Percentiles rank a stretch among this genome's conserved stretches.
Conservation (phyloP, 164 flowering plant genomes). For the Umbellularia californica region DNA sequence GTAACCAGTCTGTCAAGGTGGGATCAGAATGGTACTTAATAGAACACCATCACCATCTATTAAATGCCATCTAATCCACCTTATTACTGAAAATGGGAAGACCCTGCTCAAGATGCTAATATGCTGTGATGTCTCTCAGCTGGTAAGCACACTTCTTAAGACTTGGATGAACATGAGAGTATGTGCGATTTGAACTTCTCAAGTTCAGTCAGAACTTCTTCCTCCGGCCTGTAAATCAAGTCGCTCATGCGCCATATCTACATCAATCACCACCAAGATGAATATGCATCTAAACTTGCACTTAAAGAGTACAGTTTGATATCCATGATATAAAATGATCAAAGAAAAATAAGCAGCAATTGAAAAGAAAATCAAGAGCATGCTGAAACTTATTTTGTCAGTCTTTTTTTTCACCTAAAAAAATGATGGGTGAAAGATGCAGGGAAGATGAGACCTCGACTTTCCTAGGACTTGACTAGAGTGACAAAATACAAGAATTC, state of each 20-base stretch:
- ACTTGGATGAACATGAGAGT: constrained; percentile 52
- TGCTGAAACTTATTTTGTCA: background rate
- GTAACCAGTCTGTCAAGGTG: too few relatives aligned
- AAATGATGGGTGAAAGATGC: too few relatives aligned
- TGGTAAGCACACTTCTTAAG: constrained; percentile 5
- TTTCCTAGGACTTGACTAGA: too few relatives aligned
- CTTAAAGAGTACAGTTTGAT: background rate
- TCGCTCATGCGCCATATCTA: constrained; percentile 99
- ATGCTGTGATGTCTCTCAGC: background rate
- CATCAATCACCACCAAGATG: constrained; percentile 1
- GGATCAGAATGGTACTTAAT: background rate
- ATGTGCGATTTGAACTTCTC: constrained; percentile 88
- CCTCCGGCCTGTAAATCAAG: constrained; percentile 82
- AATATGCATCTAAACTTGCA: background rate
- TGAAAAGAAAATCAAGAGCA: background rate
- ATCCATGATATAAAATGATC: background rate
- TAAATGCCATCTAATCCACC: background rate
- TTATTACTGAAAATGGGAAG: background rate
- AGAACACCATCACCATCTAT: background rate
- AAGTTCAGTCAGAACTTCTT: constrained; percentile 82
- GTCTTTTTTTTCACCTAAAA: too few relatives aligned
- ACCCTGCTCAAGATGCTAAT: background rate
- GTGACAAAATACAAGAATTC: too few relatives aligned
- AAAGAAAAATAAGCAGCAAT: background rate
- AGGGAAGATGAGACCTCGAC: too few relatives aligned